Conservation (phyloP, 306 rosid genomes). For the Dalbergia cochinchinensis region DNA sequence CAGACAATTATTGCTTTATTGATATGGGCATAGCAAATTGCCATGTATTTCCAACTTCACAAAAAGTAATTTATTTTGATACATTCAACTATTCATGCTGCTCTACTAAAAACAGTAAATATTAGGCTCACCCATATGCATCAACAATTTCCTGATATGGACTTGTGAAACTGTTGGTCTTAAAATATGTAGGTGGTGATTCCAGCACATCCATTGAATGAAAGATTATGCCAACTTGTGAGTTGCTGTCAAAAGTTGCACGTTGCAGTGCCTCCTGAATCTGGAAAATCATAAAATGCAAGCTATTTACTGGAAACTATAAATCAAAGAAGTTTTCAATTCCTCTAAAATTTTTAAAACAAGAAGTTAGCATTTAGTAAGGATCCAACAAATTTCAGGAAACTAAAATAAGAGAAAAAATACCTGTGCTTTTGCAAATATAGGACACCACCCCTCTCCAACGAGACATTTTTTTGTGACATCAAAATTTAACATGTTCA, state of each 20-base stretch:
- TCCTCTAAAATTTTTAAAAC: background rate
- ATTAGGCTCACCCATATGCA: conserved; percentile 85
- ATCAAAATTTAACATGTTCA: conserved; percentile 87
- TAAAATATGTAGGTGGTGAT: conserved; percentile 91
- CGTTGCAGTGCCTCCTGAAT: conserved; percentile 87
- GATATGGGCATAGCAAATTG: background rate
- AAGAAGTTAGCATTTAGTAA: background rate
- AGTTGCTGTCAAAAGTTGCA: conserved; percentile 89
- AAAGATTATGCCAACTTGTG: conserved; percentile 89
- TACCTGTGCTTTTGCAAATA: conserved; percentile 81
- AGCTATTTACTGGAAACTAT: conserved; percentile 21
- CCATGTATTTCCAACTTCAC: conserved; percentile 19
- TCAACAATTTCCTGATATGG: conserved; percentile 94
- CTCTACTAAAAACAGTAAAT: conserved; percentile 36
- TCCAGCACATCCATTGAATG: conserved; percentile 80
- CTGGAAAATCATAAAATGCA: conserved; percentile 52
- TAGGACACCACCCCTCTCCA: conserved; percentile 95
- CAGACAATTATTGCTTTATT: conserved; percentile 17
- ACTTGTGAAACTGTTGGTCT: conserved; percentile 75
- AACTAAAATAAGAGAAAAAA: background rate
- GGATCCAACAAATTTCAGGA: conserved; percentile 22
- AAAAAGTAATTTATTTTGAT: conserved; percentile 6
- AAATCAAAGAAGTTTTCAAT: conserved; percentile 11
- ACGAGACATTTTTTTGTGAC: conserved; percentile 93
- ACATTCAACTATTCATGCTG: conserved; percentile 1